Conservation (phyloP, 305 asterid genomes). For the Euphrasia arctica region DNA sequence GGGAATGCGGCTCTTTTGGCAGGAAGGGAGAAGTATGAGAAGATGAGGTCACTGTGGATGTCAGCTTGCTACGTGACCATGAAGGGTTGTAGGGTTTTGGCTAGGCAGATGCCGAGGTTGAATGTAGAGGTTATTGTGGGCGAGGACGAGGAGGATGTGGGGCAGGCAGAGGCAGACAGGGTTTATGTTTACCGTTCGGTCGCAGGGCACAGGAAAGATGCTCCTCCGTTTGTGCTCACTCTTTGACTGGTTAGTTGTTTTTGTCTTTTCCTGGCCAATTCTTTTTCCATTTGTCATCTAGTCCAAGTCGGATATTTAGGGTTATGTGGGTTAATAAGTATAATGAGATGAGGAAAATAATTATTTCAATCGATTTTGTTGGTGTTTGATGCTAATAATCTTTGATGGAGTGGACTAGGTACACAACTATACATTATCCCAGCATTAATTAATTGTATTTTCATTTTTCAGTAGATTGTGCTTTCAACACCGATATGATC, state of each 20-base stretch:
- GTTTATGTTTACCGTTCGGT: constrained; percentile 79
- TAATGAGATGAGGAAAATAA: too few species aligned
- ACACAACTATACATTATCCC: neutral
- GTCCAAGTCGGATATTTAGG: neutral
- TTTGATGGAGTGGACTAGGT: neutral
- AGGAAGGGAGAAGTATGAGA: constrained; percentile 58
- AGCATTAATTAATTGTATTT: too few species aligned
- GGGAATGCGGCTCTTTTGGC: constrained; percentile 74
- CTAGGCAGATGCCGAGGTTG: constrained; percentile 64
- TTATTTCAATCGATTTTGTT: neutral
- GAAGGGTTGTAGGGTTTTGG: constrained; percentile 61
- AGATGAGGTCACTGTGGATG: constrained; percentile 90
- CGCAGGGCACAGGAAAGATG: constrained; percentile 83
- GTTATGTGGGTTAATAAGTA: too few species aligned
- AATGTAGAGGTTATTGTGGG: constrained; percentile 82
- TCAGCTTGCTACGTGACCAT: constrained; percentile 70
- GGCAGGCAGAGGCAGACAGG: constrained; percentile 39
- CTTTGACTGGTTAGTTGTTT: constrained; percentile 40
- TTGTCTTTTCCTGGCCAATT: neutral
- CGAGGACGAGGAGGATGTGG: constrained; percentile 45
- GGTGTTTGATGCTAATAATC: neutral
- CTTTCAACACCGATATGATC: neutral
- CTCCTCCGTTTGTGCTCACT: constrained; percentile 72
- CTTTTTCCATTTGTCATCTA: too few species aligned
- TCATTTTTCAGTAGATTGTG: too few species aligned